Evolutionary conservation across 1,139 yeast species (phyloP), one percentile per base, ranked within the genome.

Genomic region (Suhomyces bokatorum): DNA sequence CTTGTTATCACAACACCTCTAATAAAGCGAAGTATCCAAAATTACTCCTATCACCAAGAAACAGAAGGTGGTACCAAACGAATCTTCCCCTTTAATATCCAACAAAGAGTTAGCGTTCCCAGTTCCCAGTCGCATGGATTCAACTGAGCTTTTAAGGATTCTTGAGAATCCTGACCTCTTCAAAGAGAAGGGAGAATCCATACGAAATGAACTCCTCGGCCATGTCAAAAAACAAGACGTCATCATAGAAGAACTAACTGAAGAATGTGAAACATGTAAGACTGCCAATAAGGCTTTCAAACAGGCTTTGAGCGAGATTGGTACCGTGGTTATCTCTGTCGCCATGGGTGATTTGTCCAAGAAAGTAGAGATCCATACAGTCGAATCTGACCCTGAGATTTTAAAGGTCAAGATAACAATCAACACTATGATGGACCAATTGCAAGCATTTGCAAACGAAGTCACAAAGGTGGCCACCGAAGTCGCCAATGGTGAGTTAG

Each of bases 391-490:
- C 59, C 88, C 90, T 0, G 85, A 82, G 45, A 86, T 87, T 52
- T 72, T 83, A 52, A 83, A 83, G 58, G 91, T 87, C 55, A 87
- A 87, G 62, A 82, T 81, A 47, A 85, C 95, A 13, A 87, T 87
- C 58, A 87, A 88, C 62, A 83, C 89, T 14, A 86, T 87, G 91
- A 86, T 87, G 87, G 91, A 85, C 62, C 95, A 87, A 64, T 72
- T 87, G 48, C 93, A 85, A 60, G 78, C 87, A 11, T 87, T 87
- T 63, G 91, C 95, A 20, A 78, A 79, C 49, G 95, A 87, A 63
- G 95, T 87, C 32, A 85, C 93, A 28, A 81, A 87, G 50, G 89
- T 87, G 15, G 95, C 96, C 35, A 86, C 91, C 10, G 95, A 87
- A 57, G 96, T 87, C 27, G 93, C 96, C 31, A 87, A 87, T 57